Evolutionary conservation across 169 alveolate species (phyloP), one percentile per base, ranked within the genome.

Genomic region (Blepharisma undulans): DNA sequence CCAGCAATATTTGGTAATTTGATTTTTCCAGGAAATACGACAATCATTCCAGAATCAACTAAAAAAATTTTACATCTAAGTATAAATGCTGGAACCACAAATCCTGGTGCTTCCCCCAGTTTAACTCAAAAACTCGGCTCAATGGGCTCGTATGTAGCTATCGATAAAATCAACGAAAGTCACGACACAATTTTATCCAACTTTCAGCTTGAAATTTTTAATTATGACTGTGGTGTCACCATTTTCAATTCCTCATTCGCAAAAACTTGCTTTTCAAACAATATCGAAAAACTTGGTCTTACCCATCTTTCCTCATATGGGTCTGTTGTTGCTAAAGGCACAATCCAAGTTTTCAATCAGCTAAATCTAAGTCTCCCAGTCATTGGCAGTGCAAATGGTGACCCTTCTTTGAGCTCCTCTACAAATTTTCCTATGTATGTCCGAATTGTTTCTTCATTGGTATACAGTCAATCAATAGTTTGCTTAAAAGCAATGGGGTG

Each of bases 341-440:
- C 29, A 78, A 78, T 21, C 1, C 60, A 25, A 32, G 29, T 78
- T 78, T 78, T 78, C 16, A 25, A 78, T 16, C 29, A 32, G 8
- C 27, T 78, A 78, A 32, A 32, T 3, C 5, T 78, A 29, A 78
- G 34, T 4, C 29, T 78, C 18, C 86, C 86, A 32, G 34, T 78
- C 0, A 78, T 78, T 78, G 86, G 86, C 21, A 34, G 86, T 4
- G 29, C 34, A 0, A 34, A 29, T 32, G 6, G n/a, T 21, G 34
- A 25, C 7, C 10, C 34, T 2, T 59, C 29, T 21, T 36, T 78
- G 18, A 4, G 61, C 34, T 27, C 29, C 0, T 29, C 34, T 21
- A 78, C 86, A 78, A 14, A 78, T 27, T 78, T 2, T 78, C 86
- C 86, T 78, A 29, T 78, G 34, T 78, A 27, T 78, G 34, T 36